Percentiles rank a stretch among this genome's conserved stretches.
Conservation (phyloP, 2,329 filamentous ascomycete genomes). For the Epichloe baconii region DNA sequence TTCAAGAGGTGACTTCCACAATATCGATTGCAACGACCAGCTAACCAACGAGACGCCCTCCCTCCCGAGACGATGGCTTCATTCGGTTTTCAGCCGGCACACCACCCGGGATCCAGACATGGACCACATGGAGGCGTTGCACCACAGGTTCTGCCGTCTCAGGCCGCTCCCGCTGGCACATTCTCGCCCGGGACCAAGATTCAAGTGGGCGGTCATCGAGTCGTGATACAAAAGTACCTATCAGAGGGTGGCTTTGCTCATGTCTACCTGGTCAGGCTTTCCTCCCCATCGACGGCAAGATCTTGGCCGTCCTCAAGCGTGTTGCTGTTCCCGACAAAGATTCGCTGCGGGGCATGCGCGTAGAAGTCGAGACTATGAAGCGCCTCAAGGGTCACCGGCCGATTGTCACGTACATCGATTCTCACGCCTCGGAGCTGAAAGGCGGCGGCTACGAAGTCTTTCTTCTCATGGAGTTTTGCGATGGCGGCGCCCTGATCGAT, state of each 20-base stretch:
- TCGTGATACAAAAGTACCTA: constrained; percentile 91
- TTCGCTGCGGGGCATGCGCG: constrained; percentile 87
- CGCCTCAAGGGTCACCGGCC: constrained; percentile 90
- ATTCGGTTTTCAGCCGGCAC: constrained; percentile 20
- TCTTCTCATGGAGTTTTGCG: constrained; percentile 94
- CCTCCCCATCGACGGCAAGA: constrained; percentile 62
- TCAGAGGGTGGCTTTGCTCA: constrained; percentile 97
- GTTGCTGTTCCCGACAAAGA: constrained; percentile 96
- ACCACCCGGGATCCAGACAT: constrained; percentile 19
- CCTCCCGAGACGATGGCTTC: constrained; percentile 20
- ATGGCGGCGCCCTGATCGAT: constrained; percentile 89
- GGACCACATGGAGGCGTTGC: constrained; percentile 30
- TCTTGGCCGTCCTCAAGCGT: constrained; percentile 78
- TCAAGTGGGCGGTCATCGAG: constrained; percentile 82
- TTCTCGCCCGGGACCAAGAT: constrained; percentile 93
- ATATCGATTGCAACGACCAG: not conserved
- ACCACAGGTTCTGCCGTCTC: constrained; percentile 15
- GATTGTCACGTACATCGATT: constrained; percentile 97
- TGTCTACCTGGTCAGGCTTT: constrained; percentile 88
- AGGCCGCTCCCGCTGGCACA: constrained; percentile 56
- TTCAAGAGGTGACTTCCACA: not conserved
- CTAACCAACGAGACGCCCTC: not conserved
- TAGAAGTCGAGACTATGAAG: constrained; percentile 99
- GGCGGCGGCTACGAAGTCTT: constrained; percentile 97
- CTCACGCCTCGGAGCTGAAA: constrained; percentile 85